phyloP scores from a whole-genome alignment of 805 yeast genomes.

The Cyberlindnera subsufficiens region DNA sequence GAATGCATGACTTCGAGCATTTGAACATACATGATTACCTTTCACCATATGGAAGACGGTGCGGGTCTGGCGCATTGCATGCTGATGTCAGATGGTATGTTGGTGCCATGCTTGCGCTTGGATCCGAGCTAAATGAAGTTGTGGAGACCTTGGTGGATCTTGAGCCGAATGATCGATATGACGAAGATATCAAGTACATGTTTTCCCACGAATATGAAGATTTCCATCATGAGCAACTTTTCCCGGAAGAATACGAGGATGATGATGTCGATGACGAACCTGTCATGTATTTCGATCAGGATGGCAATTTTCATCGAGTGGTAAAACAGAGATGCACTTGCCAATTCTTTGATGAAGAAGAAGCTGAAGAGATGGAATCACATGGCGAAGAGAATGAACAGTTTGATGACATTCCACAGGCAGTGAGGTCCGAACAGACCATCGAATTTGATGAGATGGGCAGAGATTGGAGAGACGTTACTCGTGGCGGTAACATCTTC shows the following conservation, averaged over 20 bases:
- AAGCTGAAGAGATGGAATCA: conserved; percentile 6
- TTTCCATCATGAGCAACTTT: conserved; percentile 26
- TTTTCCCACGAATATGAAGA: conserved; percentile 51
- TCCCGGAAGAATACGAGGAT: conserved; percentile 22
- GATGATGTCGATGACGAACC: conserved; percentile 27
- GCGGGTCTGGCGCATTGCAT: conserved; percentile 53
- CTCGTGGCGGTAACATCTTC: conserved; percentile 49
- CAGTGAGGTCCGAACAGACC: conserved; percentile 29
- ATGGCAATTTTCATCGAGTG: conserved; percentile 21
- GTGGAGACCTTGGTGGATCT: conserved; percentile 49
- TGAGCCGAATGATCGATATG: conserved; percentile 58
- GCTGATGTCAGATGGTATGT: conserved; percentile 55
- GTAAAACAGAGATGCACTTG: conserved; percentile 22
- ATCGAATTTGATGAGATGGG: conserved; percentile 55
- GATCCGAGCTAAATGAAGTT: conserved; percentile 41
- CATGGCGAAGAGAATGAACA: conserved; percentile 10
- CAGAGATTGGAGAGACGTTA: conserved; percentile 68
- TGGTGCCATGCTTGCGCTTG: conserved; percentile 47
- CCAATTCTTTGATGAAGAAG: conserved; percentile 19
- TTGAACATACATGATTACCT: conserved; percentile 54
- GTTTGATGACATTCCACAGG: conserved; percentile 21
- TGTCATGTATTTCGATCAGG: conserved; percentile 24
- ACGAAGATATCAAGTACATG: conserved; percentile 60
- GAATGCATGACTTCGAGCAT: conserved; percentile 52
- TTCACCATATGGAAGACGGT: conserved; percentile 61